Evolutionary conservation across 1,139 yeast genomes (phyloP), one percentile per base, ranked within the genome.

Genomic region (Waltiozyma sp.): DNA sequence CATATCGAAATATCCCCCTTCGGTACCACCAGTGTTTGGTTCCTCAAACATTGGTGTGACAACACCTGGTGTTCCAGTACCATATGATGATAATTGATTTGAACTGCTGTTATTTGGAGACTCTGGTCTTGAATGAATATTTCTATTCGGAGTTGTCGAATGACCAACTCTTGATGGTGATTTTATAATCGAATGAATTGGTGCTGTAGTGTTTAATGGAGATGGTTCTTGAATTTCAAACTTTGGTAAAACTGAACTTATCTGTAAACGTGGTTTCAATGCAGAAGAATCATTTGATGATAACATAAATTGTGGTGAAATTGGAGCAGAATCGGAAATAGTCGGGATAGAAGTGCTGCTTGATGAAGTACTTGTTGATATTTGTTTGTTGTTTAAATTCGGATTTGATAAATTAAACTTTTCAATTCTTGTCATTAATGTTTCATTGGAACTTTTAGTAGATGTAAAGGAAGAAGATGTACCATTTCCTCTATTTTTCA

Each of bases 401-500:
- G 24, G 38, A 41, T 4, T 16, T 37, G 21, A 43, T 28, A 36
- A 63, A 63, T 9, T 72, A 47, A 42, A 65, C 70, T 39, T 72
- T 69, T 8, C 81, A 61, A 47, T 69, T 69, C 11, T 59, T 56
- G 46, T 77, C 72, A n/a, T 51, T 44, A 15, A 41, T 44, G 3
- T 39, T 4, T 9, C 16, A 21, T 19, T 21, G 26, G 38, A 23
- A 5, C 35, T 38, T n/a, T 37, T 36, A 28, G 41, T 37, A 26
- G 28, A 3, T 19, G 8, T 19, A 31, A 26, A 13, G 4, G 28
- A 4, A 7, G 28, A 14, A 4, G 14, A 4, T 26, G 28, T 7
- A 26, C 13, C 28, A 34, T n/a, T 23, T 8, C 26, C 26, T 8
- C 26, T 23, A 10, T 10, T 26, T 11, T 26, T 10, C 4, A 26